Evolutionary conservation across 2,329 filamentous ascomycete species (phyloP).

Genomic region (Plectosphaerella plurivora): DNA sequence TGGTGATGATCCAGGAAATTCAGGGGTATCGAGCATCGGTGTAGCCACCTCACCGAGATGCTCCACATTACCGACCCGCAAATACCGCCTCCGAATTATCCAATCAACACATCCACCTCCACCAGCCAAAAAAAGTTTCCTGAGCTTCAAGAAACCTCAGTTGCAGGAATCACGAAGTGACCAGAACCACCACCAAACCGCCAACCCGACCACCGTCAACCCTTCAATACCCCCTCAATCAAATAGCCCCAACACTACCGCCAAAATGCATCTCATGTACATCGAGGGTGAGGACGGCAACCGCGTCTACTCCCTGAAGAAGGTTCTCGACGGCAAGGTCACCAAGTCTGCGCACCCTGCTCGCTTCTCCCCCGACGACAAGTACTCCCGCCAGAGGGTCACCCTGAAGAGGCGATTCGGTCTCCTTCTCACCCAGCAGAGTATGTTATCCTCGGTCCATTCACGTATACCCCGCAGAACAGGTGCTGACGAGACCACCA

Average conservation of each 20-base stretch:
- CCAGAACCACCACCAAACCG: neutral
- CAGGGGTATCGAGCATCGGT: no score
- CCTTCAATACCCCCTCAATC: neutral
- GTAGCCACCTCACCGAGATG: no score
- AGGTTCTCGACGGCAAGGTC: constrained; percentile 79
- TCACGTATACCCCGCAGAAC: neutral
- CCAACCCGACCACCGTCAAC: neutral
- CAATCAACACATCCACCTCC: neutral
- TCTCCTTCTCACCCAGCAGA: constrained; percentile 77
- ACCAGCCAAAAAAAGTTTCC: neutral
- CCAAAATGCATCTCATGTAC: constrained; percentile 10
- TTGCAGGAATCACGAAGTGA: neutral
- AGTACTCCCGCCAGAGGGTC: constrained; percentile 94
- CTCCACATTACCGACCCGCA: no score
- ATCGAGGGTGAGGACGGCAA: constrained; percentile 58
- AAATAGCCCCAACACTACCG: neutral
- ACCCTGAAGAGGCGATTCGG: constrained; percentile 92
- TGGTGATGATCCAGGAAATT: no score
- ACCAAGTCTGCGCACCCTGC: constrained; percentile 96
- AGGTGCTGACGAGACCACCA: neutral
- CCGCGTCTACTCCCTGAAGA: constrained; percentile 93
- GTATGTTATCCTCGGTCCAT: constrained; percentile 28
- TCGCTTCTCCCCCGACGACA: constrained; percentile 96
- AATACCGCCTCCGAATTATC: neutral
- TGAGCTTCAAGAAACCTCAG: neutral